phyloP scores from a whole-genome alignment of 805 yeast species.

The Zygoascus tannicola region DNA sequence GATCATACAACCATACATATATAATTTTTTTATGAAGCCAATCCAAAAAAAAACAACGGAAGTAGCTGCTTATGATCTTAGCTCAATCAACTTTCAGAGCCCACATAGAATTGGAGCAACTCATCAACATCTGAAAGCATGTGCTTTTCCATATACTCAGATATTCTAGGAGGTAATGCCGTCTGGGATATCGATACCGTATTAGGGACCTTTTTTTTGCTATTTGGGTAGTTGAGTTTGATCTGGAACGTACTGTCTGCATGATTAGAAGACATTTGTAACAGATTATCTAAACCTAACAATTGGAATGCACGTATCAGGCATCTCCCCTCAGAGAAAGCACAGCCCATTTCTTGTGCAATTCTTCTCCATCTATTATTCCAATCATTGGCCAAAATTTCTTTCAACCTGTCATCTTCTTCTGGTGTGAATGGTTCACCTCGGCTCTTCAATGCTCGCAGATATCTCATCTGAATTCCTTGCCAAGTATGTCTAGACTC shows the following conservation, averaged over 20 bases:
- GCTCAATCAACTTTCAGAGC: no score
- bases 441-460: constrained; percentile 33
- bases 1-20: no score
- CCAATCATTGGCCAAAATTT: constrained; percentile 33
- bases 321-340: constrained; percentile 13
- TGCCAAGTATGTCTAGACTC: constrained; percentile 33
- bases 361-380: constrained; percentile 34
- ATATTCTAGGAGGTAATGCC: background rate
- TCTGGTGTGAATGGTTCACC: constrained; percentile 29
- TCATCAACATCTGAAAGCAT: background rate
- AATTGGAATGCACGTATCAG: constrained; percentile 1
- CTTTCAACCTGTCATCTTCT: constrained; percentile 28
- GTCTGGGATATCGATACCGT: background rate
- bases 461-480: constrained; percentile 40
- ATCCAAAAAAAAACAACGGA: no score
- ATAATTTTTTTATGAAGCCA: no score
- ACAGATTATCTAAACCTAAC: constrained; percentile 5
- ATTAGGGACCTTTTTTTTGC: background rate
- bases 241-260: background rate
- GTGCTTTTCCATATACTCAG: background rate
- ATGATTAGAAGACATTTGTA: no score
- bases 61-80: no score
- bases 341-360: constrained; percentile 18
- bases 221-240: no score
- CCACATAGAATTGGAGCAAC: background rate